phyloP scores from a whole-genome alignment of 208 protist species.

The Trypanosoma melophagium region DNA sequence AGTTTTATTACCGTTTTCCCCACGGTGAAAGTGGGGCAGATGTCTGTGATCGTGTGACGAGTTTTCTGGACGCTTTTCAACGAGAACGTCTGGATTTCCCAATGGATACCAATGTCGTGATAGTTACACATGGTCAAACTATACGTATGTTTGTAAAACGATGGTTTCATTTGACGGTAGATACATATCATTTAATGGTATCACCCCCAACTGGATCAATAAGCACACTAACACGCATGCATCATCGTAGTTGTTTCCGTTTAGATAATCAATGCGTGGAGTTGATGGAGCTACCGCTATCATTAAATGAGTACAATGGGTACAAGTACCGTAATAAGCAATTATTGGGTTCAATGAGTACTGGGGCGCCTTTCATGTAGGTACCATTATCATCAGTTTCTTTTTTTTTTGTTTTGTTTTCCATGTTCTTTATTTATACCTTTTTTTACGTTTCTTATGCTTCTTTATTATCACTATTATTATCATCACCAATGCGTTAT shows the following conservation, averaged over 20 bases:
- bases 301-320: constrained; percentile 85
- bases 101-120: constrained; percentile 86
- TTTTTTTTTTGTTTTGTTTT: constrained; percentile 23
- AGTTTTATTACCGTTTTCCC: constrained; percentile 93
- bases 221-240: constrained; percentile 70
- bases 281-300: constrained; percentile 67
- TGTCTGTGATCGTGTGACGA: constrained; percentile 91
- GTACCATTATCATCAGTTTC: not conserved
- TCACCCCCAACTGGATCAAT: constrained; percentile 71
- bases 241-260: constrained; percentile 77
- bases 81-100: constrained; percentile 79
- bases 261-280: constrained; percentile 71
- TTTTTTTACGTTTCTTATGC: not conserved
- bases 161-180: constrained; percentile 91
- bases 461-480: constrained; percentile 1
- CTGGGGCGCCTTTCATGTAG: constrained; percentile 86
- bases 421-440: constrained; percentile 6
- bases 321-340: constrained; percentile 91
- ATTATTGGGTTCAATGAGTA: constrained; percentile 86
- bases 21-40: constrained; percentile 91
- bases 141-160: constrained; percentile 90
- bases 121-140: constrained; percentile 88
- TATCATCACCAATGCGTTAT: not conserved
- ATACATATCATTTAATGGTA: constrained; percentile 85
- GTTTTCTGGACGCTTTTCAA: constrained; percentile 88